Conservation (phyloP, 1,284 basidiomycete species). For the Ganoderma sinense region DNA sequence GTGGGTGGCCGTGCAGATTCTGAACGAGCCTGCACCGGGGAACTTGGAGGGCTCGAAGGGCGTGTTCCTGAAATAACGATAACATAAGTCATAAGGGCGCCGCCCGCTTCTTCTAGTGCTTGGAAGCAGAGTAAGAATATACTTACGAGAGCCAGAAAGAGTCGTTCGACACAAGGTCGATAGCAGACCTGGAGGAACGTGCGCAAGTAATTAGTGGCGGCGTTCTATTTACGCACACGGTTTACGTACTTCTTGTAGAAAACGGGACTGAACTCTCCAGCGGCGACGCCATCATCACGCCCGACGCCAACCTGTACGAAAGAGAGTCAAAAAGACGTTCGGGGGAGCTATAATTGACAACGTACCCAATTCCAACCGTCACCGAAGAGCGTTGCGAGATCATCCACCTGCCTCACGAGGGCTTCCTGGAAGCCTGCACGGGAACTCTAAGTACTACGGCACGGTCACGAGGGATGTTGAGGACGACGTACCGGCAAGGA, state of each 20-base stretch:
- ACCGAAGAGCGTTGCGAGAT: constrained; percentile 64
- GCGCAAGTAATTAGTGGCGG: neutral
- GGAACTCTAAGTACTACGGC: neutral
- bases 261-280: constrained; percentile 71
- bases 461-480: no score
- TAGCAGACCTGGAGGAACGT: constrained; percentile 39
- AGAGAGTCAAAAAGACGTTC: neutral
- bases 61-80: constrained; percentile 44
- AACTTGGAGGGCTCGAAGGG: constrained; percentile 59
- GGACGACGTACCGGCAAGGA: constrained; percentile 46
- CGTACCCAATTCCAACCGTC: constrained; percentile 59
- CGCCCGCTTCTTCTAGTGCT: neutral
- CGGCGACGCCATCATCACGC: constrained; percentile 61
- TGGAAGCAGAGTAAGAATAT: neutral
- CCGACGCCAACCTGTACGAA: constrained; percentile 62
- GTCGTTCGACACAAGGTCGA: constrained; percentile 52
- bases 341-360: constrained; percentile 2
- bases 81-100: neutral
- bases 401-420: constrained; percentile 64
- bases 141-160: constrained; percentile 65
- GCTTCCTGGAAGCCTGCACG: constrained; percentile 67
- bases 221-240: neutral
- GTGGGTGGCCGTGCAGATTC: constrained; percentile 57
- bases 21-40: constrained; percentile 60
- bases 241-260: constrained; percentile 61